Base-by-base conservation (phyloP, 1,139 yeast species). In the Magnusiomyces clavatus region DNA sequence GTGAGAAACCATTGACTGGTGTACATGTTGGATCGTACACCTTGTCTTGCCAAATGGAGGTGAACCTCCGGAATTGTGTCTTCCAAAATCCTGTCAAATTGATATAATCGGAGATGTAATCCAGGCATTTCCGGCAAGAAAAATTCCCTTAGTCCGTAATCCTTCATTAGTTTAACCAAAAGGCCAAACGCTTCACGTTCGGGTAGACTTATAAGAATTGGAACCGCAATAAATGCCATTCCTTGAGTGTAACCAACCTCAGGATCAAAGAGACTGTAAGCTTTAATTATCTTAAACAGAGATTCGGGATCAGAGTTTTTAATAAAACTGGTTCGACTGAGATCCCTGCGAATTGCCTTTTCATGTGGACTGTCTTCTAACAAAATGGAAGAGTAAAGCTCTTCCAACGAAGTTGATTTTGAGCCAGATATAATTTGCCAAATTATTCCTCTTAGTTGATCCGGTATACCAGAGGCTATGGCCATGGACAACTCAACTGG, bases 171-270 rank as follows among this genome's bases (percentile, higher is more conserved):
- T 50, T 82, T 81, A 13, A 84, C 88, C 53, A 92, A 73, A 59
- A 90, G 67, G 56, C 94, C 82, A 69, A 92, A 90, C 6, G 96
- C 83, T 65, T 92, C 97, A 36, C 83, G 75, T 60, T 90, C 96
- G 42, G 61, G 78, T 81, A 88, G 78, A 61, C 86, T 87, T 72
- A 90, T 76, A 50, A 89, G 74, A 51, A 92, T 69, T 0, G 97
- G 97, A 8, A 88, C 89, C 0, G 88, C 79, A 46, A 92, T 79
- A 63, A 92, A 90, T 1, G 94, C 95, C 96, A 92, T 88, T 6
- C 98, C 97, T 67, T 92, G 97, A 1, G 97, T 92, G 64, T 92
- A 92, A 0, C 98, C 98, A 41, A 92, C 96, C 53, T 89, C 97
- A 1, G 87, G 83, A 64, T 92, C 97, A 66, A 81, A 85, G 50